These are phyloP conservation scores for Cynanchum wilfordii DNA, from an alignment of 257 asterid genomes.

Conservation along the genomic window DNA sequence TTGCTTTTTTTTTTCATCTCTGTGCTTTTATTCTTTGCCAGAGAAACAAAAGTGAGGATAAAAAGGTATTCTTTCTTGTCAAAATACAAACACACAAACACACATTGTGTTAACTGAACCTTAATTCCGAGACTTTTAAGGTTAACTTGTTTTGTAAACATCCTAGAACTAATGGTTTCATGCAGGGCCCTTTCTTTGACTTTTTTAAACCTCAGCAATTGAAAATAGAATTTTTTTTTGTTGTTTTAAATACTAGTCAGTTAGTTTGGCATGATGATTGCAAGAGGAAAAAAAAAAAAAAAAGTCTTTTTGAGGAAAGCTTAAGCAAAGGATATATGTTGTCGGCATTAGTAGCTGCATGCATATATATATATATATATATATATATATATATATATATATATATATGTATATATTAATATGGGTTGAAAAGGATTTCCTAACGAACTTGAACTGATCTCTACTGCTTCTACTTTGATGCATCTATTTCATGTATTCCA, in stretches of 20 bases:
- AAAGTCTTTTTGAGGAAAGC: slow-evolving; percentile 31
- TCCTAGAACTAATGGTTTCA: slow-evolving; percentile 17
- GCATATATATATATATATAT: too few species aligned
- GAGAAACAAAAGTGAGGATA: slow-evolving; percentile 20
- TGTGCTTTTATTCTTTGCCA: slow-evolving; percentile 10
- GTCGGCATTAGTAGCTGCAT: slow-evolving; percentile 19
- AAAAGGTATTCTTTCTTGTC: slow-evolving; percentile 13
- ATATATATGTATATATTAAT: too few species aligned
- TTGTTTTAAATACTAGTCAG: slow-evolving; percentile 3
- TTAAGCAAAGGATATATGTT: slow-evolving; percentile 29
- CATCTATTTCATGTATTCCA: neutral
- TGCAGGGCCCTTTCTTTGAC: slow-evolving; percentile 32
- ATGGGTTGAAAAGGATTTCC: slow-evolving; percentile 29
- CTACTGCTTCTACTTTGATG: slow-evolving; percentile 18
- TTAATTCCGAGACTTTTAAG: slow-evolving; percentile 13
- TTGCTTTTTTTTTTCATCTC: slow-evolving; percentile 14
- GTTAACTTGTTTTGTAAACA: slow-evolving; percentile 24
- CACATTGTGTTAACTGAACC: neutral
- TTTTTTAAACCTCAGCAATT: slow-evolving; percentile 11
- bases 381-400: too few species aligned
- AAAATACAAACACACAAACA: neutral
- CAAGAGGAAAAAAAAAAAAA: neutral
- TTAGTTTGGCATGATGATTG: slow-evolving; percentile 25
- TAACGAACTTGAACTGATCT: slow-evolving; percentile 37
- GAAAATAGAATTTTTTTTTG: slow-evolving; percentile 9